phyloP scores from a whole-genome alignment of 2,329 filamentous ascomycete species.

The Zymoseptoria tritici region DNA sequence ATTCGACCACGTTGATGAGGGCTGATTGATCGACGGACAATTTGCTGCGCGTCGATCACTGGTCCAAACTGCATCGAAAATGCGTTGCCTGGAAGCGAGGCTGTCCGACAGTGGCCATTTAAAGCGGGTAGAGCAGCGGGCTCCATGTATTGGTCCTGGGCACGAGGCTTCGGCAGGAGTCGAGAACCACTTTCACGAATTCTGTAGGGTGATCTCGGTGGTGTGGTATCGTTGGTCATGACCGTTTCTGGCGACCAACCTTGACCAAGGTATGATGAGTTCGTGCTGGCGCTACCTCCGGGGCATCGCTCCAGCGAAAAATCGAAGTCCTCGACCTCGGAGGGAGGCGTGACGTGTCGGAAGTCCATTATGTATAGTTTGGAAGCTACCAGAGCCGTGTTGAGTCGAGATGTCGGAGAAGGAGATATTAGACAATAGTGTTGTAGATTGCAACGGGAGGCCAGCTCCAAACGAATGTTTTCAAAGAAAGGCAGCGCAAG shows the following conservation, averaged over 20 bases:
- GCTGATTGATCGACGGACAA: slow-evolving; percentile 22
- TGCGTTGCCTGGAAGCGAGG: slow-evolving; percentile 24
- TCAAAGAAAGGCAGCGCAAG: slow-evolving; percentile 29
- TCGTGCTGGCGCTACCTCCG: slow-evolving; percentile 27
- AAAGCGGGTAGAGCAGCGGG: slow-evolving; percentile 4
- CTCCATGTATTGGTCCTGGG: slow-evolving; percentile 26
- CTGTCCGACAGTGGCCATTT: slow-evolving; percentile 20
- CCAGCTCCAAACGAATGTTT: slow-evolving; percentile 38
- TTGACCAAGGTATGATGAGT: slow-evolving; percentile 18
- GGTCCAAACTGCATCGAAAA: slow-evolving; percentile 24
- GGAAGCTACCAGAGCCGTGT: slow-evolving; percentile 14
- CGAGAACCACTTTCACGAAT: slow-evolving; percentile 24
- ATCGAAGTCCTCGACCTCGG: slow-evolving; percentile 24
- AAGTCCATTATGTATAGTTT: slow-evolving; percentile 34
- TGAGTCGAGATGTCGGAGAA: slow-evolving; percentile 5
- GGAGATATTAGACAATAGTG: slow-evolving; percentile 22
- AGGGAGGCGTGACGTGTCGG: slow-evolving; percentile 41
- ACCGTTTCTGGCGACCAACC: slow-evolving; percentile 28
- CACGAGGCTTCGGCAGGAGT: slow-evolving; percentile 22
- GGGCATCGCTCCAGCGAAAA: slow-evolving; percentile 23
- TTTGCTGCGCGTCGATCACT: slow-evolving; percentile 6
- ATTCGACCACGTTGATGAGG: slow-evolving; percentile 14
- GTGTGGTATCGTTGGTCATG: slow-evolving; percentile 26
- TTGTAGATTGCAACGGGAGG: slow-evolving; percentile 26
- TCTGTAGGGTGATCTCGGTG: slow-evolving; percentile 23